Evolutionary conservation across 1,284 basidiomycete species (phyloP).

Genomic region (Prillingera fragicola): DNA sequence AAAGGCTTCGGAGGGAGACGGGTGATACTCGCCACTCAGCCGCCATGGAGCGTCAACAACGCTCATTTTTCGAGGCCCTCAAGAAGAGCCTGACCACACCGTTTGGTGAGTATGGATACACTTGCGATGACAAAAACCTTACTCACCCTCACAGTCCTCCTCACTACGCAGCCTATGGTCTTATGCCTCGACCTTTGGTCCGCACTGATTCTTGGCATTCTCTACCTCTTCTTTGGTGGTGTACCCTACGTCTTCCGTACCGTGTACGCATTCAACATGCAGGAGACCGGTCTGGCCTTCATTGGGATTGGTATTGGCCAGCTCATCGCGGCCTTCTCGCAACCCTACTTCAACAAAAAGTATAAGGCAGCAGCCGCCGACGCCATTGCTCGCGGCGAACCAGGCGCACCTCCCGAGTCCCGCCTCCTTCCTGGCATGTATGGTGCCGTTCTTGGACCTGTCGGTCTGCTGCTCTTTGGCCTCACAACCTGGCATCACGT

Average conservation of each 20-base stretch:
- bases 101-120: slow-evolving; percentile 60
- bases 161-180: slow-evolving; percentile 68
- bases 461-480: slow-evolving; percentile 67
- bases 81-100: slow-evolving; percentile 59
- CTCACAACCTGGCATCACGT: slow-evolving; percentile 63
- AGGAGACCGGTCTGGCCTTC: slow-evolving; percentile 62
- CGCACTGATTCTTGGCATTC: slow-evolving; percentile 63
- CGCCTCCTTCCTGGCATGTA: slow-evolving; percentile 62
- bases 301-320: slow-evolving; percentile 68
- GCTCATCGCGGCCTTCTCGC: slow-evolving; percentile 54
- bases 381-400: slow-evolving; percentile 48
- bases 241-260: slow-evolving; percentile 65
- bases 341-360: slow-evolving; percentile 61
- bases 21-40: slow-evolving; percentile 56
- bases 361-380: slow-evolving; percentile 37
- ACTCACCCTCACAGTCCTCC: slow-evolving; percentile 54
- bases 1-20: slow-evolving; percentile 52
- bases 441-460: slow-evolving; percentile 63
- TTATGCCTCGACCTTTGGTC: slow-evolving; percentile 61
- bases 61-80: slow-evolving; percentile 53
- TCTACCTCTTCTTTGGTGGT: slow-evolving; percentile 63
- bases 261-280: slow-evolving; percentile 58
- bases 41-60: slow-evolving; percentile 54
- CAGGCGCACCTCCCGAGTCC: slow-evolving; percentile 62
- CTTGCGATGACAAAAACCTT: background rate